phyloP scores from a whole-genome alignment of 129 eudicot genomes.

The Logfia minima region DNA sequence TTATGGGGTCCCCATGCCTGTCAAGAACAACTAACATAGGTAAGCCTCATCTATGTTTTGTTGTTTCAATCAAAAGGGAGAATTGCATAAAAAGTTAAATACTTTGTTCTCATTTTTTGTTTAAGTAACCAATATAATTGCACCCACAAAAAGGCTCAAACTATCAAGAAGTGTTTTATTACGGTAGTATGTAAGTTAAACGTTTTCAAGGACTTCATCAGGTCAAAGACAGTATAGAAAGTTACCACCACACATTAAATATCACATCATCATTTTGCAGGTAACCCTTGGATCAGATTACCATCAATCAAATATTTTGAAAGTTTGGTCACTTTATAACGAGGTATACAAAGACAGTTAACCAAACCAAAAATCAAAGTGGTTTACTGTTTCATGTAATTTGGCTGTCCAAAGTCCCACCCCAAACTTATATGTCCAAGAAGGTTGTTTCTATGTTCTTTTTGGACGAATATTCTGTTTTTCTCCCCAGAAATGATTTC shows the following conservation, averaged over 20 bases:
- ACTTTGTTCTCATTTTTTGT: too few species aligned
- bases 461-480: conserved; percentile 42
- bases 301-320: too few species aligned
- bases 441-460: conserved; percentile 43
- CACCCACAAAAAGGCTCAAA: too few species aligned
- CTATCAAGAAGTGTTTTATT: too few species aligned
- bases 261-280: too few species aligned
- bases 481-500: conserved; percentile 43
- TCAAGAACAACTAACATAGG: neutral
- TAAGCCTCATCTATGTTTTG: neutral
- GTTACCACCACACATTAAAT: too few species aligned
- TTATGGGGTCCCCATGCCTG: conserved; percentile 46
- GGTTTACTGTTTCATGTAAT: neutral
- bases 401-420: neutral
- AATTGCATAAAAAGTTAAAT: neutral
- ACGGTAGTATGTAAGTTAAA: too few species aligned
- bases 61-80: neutral
- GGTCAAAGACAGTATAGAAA: too few species aligned
- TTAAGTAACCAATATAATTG: neutral
- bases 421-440: conserved; percentile 48
- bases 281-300: too few species aligned
- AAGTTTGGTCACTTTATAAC: too few species aligned
- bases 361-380: neutral
- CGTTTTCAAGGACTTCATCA: too few species aligned
- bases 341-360: neutral